phyloP scores from a whole-genome alignment of 2,329 filamentous ascomycete genomes.

The Grosmannia huntii region DNA sequence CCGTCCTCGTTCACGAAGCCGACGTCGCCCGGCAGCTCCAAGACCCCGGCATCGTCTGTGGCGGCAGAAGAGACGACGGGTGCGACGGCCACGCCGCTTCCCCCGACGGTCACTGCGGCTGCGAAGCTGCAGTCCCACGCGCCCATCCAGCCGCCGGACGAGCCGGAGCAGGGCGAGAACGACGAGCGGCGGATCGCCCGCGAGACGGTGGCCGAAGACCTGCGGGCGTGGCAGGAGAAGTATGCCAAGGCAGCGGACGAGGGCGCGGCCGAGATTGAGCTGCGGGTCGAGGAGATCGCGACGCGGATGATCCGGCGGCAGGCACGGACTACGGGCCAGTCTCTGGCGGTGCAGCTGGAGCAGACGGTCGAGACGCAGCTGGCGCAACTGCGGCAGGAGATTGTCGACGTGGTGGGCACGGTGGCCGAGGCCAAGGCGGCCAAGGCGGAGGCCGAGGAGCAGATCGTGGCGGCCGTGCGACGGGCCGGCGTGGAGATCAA shows the following conservation, averaged over 20 bases:
- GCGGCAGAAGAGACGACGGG: conserved; percentile 13
- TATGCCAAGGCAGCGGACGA: conserved; percentile 78
- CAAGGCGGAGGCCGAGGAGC: conserved; percentile 23
- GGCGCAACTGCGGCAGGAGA: conserved; percentile 47
- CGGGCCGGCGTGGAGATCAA: conserved; percentile 61
- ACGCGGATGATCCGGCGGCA: conserved; percentile 47
- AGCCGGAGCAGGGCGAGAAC: conserved; percentile 35
- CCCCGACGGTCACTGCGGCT: conserved; percentile 5
- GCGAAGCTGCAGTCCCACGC: conserved; percentile 12
- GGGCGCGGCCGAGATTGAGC: conserved; percentile 60
- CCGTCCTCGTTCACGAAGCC: conserved; percentile 26
- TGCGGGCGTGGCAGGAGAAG: conserved; percentile 77
- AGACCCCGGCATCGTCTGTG: conserved; percentile 7
- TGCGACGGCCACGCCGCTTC: conserved; percentile 14
- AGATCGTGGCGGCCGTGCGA: conserved; percentile 41
- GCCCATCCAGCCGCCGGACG: conserved; percentile 31
- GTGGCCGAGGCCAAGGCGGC: conserved; percentile 30
- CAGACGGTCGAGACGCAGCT: conserved; percentile 53
- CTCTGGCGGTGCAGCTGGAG: conserved; percentile 56
- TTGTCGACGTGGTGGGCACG: conserved; percentile 46
- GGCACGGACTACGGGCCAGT: conserved; percentile 51
- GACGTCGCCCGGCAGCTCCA: conserved; percentile 13
- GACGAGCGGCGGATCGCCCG: conserved; percentile 45
- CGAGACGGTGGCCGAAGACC: conserved; percentile 61
- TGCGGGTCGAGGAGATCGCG: conserved; percentile 47